Evolutionary conservation across 2,329 filamentous ascomycete genomes (phyloP).

Genomic region (Blastomyces gilchristii): DNA sequence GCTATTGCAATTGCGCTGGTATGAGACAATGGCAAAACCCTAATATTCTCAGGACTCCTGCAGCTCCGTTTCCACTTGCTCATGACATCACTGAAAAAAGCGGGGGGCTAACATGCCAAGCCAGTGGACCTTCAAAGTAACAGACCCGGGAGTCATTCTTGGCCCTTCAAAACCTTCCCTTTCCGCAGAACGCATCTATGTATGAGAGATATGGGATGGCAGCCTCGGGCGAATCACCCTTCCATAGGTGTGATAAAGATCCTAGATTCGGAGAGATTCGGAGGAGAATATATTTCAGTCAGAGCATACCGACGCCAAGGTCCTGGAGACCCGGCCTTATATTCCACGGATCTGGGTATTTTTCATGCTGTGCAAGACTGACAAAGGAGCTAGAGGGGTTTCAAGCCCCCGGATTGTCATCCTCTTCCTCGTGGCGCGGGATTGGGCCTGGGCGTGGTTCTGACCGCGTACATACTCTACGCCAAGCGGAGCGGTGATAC

Average conservation of each 20-base stretch:
- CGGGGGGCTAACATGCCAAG: background rate
- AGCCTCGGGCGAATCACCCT: background rate
- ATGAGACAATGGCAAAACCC: background rate
- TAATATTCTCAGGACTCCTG: background rate
- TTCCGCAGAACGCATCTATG: background rate
- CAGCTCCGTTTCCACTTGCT: background rate
- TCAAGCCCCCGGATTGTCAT: background rate
- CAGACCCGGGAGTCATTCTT: background rate
- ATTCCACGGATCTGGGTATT: background rate
- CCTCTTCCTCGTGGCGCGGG: background rate
- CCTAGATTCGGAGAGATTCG: background rate
- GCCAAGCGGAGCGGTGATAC: constrained; percentile 1
- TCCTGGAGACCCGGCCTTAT: background rate
- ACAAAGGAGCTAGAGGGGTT: background rate
- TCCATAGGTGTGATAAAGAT: background rate
- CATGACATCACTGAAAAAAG: background rate
- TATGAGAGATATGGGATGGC: background rate
- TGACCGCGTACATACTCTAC: background rate
- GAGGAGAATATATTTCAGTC: background rate
- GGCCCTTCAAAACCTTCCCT: background rate
- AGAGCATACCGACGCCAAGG: background rate
- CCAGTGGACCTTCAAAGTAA: background rate
- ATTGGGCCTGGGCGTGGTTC: background rate
- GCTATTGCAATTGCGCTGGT: background rate
- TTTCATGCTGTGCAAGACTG: background rate